Percentiles rank a stretch among this genome's conserved stretches.
Evolutionary conservation across 371 early-diverging fungal species (phyloP).

Genomic region (Circinella minor): DNA sequence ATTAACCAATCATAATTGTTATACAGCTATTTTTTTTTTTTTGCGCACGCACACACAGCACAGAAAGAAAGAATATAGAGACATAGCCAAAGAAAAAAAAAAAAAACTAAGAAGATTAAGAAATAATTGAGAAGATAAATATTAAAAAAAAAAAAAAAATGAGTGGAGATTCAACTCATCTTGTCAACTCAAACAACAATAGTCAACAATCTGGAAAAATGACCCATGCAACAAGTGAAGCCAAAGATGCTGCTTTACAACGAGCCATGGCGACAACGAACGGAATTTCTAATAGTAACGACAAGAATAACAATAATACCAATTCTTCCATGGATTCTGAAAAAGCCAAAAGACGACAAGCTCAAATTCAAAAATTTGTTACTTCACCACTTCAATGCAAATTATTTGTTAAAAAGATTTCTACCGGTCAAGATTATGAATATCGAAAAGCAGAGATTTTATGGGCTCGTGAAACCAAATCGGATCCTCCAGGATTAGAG

Average conservation of each 20-base stretch:
- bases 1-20: too few relatives aligned
- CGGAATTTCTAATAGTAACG: neutral
- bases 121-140: too few relatives aligned
- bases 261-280: neutral
- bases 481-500: conserved; percentile 55
- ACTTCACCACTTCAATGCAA: conserved; percentile 63
- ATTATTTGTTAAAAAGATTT: conserved; percentile 73
- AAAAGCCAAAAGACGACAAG: neutral
- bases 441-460: conserved; percentile 93
- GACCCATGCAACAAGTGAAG: neutral
- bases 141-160: neutral
- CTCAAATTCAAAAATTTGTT: conserved; percentile 24
- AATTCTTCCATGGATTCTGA: neutral
- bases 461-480: conserved; percentile 70
- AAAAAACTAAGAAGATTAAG: neutral
- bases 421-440: conserved; percentile 52
- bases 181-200: neutral
- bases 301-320: neutral
- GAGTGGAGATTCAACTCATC: neutral
- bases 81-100: neutral
- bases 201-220: neutral
- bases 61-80: too few relatives aligned
- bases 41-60: too few relatives aligned
- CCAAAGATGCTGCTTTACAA: conserved; percentile 2
- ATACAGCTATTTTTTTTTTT: too few relatives aligned